phyloP scores from a whole-genome alignment of 208 protist species.

The Wallacemonas sp. region DNA sequence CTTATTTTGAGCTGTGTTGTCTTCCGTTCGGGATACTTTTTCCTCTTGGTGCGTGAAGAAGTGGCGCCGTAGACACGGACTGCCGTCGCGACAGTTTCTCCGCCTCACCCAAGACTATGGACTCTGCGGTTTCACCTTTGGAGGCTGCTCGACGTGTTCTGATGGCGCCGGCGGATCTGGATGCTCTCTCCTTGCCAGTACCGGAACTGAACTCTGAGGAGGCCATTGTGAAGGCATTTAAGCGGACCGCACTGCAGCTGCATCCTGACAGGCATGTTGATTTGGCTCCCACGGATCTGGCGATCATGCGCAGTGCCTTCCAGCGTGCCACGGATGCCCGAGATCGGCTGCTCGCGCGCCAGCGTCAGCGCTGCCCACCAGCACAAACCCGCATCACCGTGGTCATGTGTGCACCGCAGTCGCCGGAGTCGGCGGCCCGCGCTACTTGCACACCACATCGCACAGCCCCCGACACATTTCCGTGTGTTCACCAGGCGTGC shows the following conservation, averaged over 20 bases:
- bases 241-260: background rate
- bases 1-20: no score
- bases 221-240: background rate
- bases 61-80: no score
- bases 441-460: background rate
- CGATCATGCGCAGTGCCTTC: background rate
- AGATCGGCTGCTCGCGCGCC: background rate
- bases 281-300: background rate
- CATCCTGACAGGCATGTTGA: constrained; percentile 3
- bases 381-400: no score
- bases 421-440: no score
- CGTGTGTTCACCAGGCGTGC: background rate
- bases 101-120: no score
- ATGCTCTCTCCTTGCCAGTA: background rate
- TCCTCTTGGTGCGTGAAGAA: no score
- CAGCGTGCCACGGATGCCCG: background rate
- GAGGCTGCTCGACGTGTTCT: background rate
- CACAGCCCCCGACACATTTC: background rate
- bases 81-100: no score
- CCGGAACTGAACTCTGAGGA: background rate
- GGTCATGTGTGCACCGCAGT: no score
- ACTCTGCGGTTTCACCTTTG: background rate
- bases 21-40: no score
- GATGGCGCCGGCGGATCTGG: background rate
- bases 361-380: no score